Conservation (phyloP, 2,329 filamentous ascomycete genomes). For the Apiospora aurea region DNA sequence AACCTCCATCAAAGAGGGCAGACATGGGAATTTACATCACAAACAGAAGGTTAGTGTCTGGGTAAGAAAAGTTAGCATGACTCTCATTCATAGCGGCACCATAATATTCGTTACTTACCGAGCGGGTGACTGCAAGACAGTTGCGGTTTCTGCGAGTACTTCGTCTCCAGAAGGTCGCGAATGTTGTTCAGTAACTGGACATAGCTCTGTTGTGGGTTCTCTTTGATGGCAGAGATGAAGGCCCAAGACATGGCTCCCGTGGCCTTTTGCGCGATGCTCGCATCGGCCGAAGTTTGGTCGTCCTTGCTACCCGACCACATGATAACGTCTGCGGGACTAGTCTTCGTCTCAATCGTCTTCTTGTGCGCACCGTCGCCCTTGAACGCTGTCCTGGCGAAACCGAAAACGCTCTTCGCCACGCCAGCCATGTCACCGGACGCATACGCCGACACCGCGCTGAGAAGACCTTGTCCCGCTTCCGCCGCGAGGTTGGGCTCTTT, state of each 20-base stretch:
- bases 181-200: conserved; percentile 97
- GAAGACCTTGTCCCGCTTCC: conserved; percentile 69
- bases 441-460: conserved; percentile 66
- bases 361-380: conserved; percentile 82
- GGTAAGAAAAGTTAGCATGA: conserved; percentile 30
- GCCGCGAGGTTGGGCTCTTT: conserved; percentile 74
- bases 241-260: conserved; percentile 99
- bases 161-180: conserved; percentile 85
- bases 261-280: conserved; percentile 87
- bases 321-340: conserved; percentile 91
- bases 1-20: neutral
- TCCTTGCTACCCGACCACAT: conserved; percentile 99
- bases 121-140: conserved; percentile 96
- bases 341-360: conserved; percentile 85
- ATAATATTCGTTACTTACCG: conserved; percentile 64
- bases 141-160: conserved; percentile 95
- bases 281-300: conserved; percentile 93
- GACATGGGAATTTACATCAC: conserved; percentile 55
- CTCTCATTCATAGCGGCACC: neutral
- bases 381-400: conserved; percentile 89
- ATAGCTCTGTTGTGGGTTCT: conserved; percentile 98
- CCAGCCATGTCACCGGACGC: conserved; percentile 78
- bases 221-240: conserved; percentile 90
- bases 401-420: conserved; percentile 80
- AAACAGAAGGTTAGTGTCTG: conserved; percentile 69